Evolutionary conservation across 2,329 filamentous ascomycete genomes (phyloP), one percentile per base, ranked within the genome.

Genomic region (Penicillium sp.): DNA sequence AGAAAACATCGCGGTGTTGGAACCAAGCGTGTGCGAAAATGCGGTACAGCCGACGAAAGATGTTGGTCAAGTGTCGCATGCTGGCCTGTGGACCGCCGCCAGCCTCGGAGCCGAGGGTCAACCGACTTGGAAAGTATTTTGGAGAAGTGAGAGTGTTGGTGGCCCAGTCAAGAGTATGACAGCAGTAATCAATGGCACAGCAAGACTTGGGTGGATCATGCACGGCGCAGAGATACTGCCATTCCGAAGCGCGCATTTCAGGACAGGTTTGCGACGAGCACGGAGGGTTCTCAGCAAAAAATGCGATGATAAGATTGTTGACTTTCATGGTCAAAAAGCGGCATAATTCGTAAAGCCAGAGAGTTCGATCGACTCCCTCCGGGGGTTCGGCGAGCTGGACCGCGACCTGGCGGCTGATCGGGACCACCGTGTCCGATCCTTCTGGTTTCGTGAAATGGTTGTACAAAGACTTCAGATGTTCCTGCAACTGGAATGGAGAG

Each of bases 11-110:
- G 30, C 89, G 79, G 64, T 98, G 92, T 67, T 95, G 88, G 64
- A 95, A 98, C 92, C 92, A 98, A 6, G 92, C 92, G 61, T 98
- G 92, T 31, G 92, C 92, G 60, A 96, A 98, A 65, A 98, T 96
- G 43, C 92, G 79, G 64, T 98, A 94, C 33, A 96, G 77, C 10
- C 92, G 78, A 39, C 92, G 79, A 66, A 98, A 96, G 39, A 98
- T 90, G 62, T 95, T 96, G 52, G 90, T 84, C 42, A 98, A 73
- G 61, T 93, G 90, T 64, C 64, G 57, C 63, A 68, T 66, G 48
- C 66, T 67, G n/a, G 66, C 60, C 43, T 67, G 64, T 1, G 61
- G 58, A 2, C 64, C 66, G 29, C 64, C 66, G n/a, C 53, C 61
- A 18, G 60, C 56, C 40, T 67, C 66, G 4, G 63, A 62, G 17